Conservation (phyloP, 2,329 filamentous ascomycete genomes). For the Aspergillus sp. region DNA sequence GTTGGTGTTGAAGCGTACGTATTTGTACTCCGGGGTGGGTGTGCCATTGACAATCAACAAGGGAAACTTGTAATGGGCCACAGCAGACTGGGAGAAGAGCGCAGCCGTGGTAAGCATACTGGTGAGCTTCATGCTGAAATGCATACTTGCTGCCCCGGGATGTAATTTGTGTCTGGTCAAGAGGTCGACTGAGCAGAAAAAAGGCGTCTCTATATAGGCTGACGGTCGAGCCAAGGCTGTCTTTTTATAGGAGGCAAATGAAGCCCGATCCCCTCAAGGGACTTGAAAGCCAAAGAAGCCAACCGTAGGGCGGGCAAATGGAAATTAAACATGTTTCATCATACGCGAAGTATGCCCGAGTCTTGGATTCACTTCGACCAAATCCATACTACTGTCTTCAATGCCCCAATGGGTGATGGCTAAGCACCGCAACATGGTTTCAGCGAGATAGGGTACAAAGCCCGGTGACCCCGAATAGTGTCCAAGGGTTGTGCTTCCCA, state of each 20-base stretch:
- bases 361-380: not conserved
- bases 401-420: not conserved
- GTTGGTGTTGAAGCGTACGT: not conserved
- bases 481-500: not conserved
- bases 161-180: not conserved
- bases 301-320: not conserved
- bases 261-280: not conserved
- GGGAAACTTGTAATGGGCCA: not conserved
- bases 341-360: slow-evolving; percentile 1
- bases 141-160: not conserved
- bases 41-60: not conserved
- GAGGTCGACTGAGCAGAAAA: not conserved
- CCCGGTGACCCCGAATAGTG: not conserved
- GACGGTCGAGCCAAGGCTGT: not conserved
- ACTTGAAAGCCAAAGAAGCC: not conserved
- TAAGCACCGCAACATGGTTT: not conserved
- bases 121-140: not conserved
- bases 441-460: not conserved
- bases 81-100: not conserved
- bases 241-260: not conserved
- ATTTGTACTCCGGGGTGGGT: not conserved
- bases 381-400: not conserved
- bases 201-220: not conserved
- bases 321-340: not conserved
- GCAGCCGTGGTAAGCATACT: not conserved